Base-by-base conservation (phyloP, 2,329 filamentous ascomycete species). In the Epichloe brachyelytri region DNA sequence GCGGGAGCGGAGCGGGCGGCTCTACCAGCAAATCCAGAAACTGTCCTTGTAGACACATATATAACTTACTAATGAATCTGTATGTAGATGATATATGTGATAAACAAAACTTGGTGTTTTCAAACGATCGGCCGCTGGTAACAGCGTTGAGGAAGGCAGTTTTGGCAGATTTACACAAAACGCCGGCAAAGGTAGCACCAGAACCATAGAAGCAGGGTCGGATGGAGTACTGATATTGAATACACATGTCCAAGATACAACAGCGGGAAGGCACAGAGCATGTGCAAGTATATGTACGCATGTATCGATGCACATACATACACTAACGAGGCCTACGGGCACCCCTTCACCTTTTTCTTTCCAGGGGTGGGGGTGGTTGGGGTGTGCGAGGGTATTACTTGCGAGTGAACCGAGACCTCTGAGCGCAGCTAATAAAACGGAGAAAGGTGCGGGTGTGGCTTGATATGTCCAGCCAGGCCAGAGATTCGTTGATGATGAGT, bases 281-380 rank as follows among this genome's bases (percentile, higher is more conserved):
- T 34, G 46, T 37, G 44, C 48, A 50, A 51, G 49, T 39, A 41
- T 41, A 49, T 40, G 36, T n/a, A 30, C 38, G 51, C 44, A 51
- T 43, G 49, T 40, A 43, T 33, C 33, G 44, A 50, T 50, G 48
- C 53, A 46, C 50, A 48, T 46, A 43, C 36, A 47, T 53, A 47
- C 49, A 40, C 49, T 47, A 48, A 43, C 14, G 48, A 40, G 41
- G 6, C 17, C 33, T n/a, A 40, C 15, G 47, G 45, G 39, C 36
- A 34, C 19, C n/a, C 17, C 15, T 50, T 50, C 48, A 12, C 14
- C 33, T 48, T 30, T 39, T 36, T 30, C 49, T 36, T 38, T 19
- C 38, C 46, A 52, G 51, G 53, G 43, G 48, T 48, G 43, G 49
- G 49, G 49, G 40, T 43, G 11, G 39, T 33, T 30, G 44, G 54